Percentiles rank a stretch among this genome's conserved stretches.
phyloP scores from a whole-genome alignment of 768 basidiomycete species.

The Lactarius akahatsu region DNA sequence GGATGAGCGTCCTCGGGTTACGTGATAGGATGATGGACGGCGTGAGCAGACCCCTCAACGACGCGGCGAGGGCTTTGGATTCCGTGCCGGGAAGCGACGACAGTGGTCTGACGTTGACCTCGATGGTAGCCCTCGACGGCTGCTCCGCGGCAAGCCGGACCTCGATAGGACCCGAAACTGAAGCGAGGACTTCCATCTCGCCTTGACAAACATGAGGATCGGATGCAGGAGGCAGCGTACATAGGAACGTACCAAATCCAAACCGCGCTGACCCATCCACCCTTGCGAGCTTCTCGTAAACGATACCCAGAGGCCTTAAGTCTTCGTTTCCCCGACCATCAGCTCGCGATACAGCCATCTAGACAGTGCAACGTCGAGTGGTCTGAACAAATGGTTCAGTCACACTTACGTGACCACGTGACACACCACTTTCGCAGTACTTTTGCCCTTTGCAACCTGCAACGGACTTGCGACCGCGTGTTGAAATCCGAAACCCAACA shows the following conservation, averaged over 20 bases:
- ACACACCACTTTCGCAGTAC: neutral
- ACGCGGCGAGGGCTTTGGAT: slow-evolving; percentile 56
- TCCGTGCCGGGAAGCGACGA: slow-evolving; percentile 67
- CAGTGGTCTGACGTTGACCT: slow-evolving; percentile 70
- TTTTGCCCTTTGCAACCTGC: neutral
- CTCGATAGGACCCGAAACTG: slow-evolving; percentile 80
- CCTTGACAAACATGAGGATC: slow-evolving; percentile 34
- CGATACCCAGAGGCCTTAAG: slow-evolving; percentile 43
- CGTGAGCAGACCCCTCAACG: slow-evolving; percentile 55
- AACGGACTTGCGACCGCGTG: neutral
- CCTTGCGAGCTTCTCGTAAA: slow-evolving; percentile 61
- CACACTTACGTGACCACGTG: neutral
- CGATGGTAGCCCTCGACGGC: slow-evolving; percentile 71
- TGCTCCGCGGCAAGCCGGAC: slow-evolving; percentile 67
- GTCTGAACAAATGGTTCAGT: neutral
- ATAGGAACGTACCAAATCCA: slow-evolving; percentile 48
- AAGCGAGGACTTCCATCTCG: slow-evolving; percentile 52
- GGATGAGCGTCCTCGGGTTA: slow-evolving; percentile 70
- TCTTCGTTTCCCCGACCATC: slow-evolving; percentile 41
- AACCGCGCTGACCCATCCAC: slow-evolving; percentile 79
- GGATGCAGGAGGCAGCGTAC: slow-evolving; percentile 15
- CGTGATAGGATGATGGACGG: slow-evolving; percentile 65
- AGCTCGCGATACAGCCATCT: slow-evolving; percentile 32
- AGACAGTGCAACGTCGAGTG: neutral
- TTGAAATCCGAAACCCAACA: neutral